Conservation (phyloP, 306 rosid species). For the Amphicarpaea edgeworthii region DNA sequence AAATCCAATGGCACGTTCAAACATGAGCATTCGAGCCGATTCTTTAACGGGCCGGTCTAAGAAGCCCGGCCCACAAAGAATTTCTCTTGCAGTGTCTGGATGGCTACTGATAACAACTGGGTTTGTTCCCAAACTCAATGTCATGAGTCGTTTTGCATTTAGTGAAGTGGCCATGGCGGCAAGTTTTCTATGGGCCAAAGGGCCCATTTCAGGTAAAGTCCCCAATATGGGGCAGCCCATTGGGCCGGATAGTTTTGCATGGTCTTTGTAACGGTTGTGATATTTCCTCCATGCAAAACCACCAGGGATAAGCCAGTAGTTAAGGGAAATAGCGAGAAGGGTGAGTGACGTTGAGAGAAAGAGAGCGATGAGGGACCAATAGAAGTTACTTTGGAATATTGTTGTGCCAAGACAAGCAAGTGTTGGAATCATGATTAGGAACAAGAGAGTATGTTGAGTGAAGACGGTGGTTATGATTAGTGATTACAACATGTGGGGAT, state of each 20-base stretch:
- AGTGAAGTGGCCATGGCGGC: conserved; percentile 55
- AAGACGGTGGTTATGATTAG: conserved; percentile 26
- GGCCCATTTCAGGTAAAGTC: conserved; percentile 57
- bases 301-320: conserved; percentile 59
- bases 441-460: not conserved
- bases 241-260: conserved; percentile 47
- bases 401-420: conserved; percentile 15
- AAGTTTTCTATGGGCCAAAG: conserved; percentile 66
- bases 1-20: no score
- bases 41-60: no score
- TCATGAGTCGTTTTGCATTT: conserved; percentile 49
- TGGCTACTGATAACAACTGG: no score
- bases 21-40: no score
- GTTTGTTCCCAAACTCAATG: no score
- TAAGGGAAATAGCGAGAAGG: conserved; percentile 45
- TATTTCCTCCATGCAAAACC: conserved; percentile 74
- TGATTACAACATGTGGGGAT: not conserved
- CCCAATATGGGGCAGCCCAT: conserved; percentile 74
- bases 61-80: no score
- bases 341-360: conserved; percentile 37
- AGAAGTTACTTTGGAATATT: conserved; percentile 15
- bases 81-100: no score
- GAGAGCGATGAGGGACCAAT: conserved; percentile 39
- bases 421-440: conserved; percentile 19
- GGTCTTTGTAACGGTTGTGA: not conserved